Conservation (phyloP, 2,329 filamentous ascomycete genomes). For the Diaporthe nobilis region DNA sequence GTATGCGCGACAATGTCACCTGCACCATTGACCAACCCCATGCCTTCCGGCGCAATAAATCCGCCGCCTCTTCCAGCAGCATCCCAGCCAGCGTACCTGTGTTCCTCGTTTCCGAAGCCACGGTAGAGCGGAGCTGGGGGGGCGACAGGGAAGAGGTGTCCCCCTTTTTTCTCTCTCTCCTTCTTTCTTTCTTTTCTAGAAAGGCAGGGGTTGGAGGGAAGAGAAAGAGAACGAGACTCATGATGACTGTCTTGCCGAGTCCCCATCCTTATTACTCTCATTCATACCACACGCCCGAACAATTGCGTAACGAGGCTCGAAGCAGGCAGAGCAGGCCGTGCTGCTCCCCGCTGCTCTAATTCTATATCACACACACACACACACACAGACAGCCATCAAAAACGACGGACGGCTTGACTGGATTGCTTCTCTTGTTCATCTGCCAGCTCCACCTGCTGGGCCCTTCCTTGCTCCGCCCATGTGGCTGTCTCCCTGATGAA, state of each 20-base stretch:
- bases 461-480: slow-evolving; percentile 19
- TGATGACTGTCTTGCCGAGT: no score
- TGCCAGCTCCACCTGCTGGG: not conserved
- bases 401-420: not conserved
- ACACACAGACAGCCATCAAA: not conserved
- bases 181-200: not conserved
- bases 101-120: slow-evolving; percentile 19
- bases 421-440: not conserved
- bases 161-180: not conserved
- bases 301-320: not conserved
- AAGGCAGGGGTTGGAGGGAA: not conserved
- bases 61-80: not conserved
- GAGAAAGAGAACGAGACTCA: not conserved
- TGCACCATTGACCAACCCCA: not conserved
- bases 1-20: slow-evolving; percentile 14
- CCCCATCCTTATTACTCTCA: not conserved
- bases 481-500: slow-evolving; percentile 13
- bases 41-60: not conserved
- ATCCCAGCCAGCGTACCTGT: not conserved
- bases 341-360: no score
- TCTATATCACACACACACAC: not conserved
- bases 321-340: no score
- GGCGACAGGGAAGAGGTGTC: not conserved
- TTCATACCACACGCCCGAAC: not conserved
- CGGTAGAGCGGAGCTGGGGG: slow-evolving; percentile 13